Conservation (phyloP, 352 stramenopile species). For the Globisporangium alternatum region DNA sequence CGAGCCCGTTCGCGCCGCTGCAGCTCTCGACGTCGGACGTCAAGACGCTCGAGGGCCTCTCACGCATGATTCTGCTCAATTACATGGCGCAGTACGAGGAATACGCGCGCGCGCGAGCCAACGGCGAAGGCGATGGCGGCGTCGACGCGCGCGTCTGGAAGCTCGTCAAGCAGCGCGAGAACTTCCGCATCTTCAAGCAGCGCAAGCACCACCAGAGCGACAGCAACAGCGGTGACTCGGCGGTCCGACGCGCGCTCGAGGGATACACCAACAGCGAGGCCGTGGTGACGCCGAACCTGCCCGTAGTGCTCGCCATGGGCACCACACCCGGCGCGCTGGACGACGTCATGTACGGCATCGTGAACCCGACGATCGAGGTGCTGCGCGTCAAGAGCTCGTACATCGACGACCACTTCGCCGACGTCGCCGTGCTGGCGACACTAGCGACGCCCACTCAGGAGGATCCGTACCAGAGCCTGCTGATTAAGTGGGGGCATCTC, state of each 20-base stretch:
- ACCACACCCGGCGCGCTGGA: constrained; percentile 11
- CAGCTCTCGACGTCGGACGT: constrained; percentile 6
- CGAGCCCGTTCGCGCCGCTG: constrained; percentile 18
- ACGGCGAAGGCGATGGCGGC: not conserved
- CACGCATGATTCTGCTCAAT: constrained; percentile 3
- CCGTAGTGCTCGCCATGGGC: constrained; percentile 7
- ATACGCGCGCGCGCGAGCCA: not conserved
- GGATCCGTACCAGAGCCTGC: constrained; percentile 26
- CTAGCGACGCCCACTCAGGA: constrained; percentile 1
- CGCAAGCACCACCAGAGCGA: not conserved
- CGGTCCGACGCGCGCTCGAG: not conserved
- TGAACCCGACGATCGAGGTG: constrained; percentile 27
- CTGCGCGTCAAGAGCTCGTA: constrained; percentile 22
- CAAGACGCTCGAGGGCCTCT: constrained; percentile 11
- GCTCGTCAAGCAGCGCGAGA: not conserved
- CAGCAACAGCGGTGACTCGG: not conserved
- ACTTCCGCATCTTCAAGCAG: constrained; percentile 8
- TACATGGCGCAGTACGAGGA: constrained; percentile 6
- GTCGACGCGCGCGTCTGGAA: constrained; percentile 17
- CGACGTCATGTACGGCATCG: constrained; percentile 36
- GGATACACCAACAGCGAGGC: not conserved
- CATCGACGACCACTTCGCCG: constrained; percentile 4
- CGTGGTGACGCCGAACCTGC: constrained; percentile 5
- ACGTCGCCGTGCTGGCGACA: constrained; percentile 7
- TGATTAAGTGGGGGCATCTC: constrained; percentile 34